phyloP scores from a whole-genome alignment of 2,329 filamentous ascomycete genomes.

The Pseudogymnoascus verrucosus region DNA sequence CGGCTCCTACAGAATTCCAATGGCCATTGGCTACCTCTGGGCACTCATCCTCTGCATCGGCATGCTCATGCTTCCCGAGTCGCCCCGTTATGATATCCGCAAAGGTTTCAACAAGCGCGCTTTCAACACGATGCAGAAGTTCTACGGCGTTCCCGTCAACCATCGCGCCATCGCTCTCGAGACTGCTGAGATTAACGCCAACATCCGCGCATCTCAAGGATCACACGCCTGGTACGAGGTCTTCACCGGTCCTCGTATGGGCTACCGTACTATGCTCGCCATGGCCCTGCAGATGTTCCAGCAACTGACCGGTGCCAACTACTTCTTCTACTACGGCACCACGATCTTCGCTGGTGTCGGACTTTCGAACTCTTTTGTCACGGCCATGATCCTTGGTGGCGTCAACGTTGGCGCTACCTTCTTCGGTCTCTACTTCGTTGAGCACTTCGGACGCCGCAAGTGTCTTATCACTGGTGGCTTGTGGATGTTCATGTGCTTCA shows the following conservation, averaged over 20 bases:
- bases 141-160: conserved; percentile 40
- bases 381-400: conserved; percentile 58
- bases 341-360: conserved; percentile 61
- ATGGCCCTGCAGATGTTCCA: conserved; percentile 58
- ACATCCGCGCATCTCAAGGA: conserved; percentile 35
- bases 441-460: conserved; percentile 59
- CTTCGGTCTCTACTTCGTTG: conserved; percentile 59
- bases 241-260: conserved; percentile 50
- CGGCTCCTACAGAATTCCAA: conserved; percentile 55
- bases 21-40: conserved; percentile 47
- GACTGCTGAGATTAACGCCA: conserved; percentile 41
- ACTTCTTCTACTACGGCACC: conserved; percentile 59
- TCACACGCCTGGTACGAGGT: conserved; percentile 56
- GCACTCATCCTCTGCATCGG: conserved; percentile 45
- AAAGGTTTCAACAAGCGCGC: conserved; percentile 40
- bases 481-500: conserved; percentile 61
- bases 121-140: conserved; percentile 42
- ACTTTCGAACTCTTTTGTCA: conserved; percentile 56
- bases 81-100: conserved; percentile 48
- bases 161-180: conserved; percentile 41
- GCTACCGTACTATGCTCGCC: conserved; percentile 58
- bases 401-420: conserved; percentile 64
- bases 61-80: conserved; percentile 46
- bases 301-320: conserved; percentile 58
- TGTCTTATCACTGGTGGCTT: conserved; percentile 58